phyloP scores from a whole-genome alignment of 2,329 filamentous ascomycete genomes.

The Arthrobotrys entomopaga region DNA sequence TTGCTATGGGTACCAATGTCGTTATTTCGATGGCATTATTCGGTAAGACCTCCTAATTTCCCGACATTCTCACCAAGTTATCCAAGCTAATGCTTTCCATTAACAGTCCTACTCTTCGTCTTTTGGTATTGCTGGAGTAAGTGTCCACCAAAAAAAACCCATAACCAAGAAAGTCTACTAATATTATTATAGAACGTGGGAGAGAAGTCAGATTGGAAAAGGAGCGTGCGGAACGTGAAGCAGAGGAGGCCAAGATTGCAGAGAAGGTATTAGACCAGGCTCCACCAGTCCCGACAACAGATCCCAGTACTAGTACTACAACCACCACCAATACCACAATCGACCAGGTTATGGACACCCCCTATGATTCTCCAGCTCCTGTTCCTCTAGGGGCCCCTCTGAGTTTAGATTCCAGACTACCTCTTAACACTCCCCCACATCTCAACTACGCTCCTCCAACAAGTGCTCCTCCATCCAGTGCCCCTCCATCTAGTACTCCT shows the following conservation, averaged over 20 bases:
- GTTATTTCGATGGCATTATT: constrained; percentile 90
- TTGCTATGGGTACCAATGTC: constrained; percentile 84
- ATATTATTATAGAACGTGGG: constrained; percentile 71
- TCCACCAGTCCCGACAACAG: constrained; percentile 37
- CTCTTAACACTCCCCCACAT: not conserved
- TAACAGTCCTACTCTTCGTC: constrained; percentile 84
- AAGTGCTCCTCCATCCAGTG: not conserved
- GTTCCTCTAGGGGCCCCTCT: not conserved
- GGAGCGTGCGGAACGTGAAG: constrained; percentile 60
- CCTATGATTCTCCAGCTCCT: not conserved
- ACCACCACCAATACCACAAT: constrained; percentile 48
- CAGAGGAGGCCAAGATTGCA: constrained; percentile 26
- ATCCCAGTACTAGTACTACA: constrained; percentile 45
- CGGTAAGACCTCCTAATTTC: constrained; percentile 69
- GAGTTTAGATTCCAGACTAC: not conserved
- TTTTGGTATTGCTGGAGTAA: constrained; percentile 93
- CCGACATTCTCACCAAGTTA: not conserved
- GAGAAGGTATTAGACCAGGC: constrained; percentile 35
- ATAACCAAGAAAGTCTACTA: not conserved
- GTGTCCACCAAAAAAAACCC: not conserved
- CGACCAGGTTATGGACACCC: constrained; percentile 32
- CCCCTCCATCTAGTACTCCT: not conserved
- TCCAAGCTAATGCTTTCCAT: constrained; percentile 9
- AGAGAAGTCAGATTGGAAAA: constrained; percentile 81
- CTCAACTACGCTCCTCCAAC: not conserved